A percentile compares a stretch with the other conserved stretches of the same genome.
These are phyloP conservation scores for Urtica urens DNA, from an alignment of 306 rosid species.

Conservation along the genomic window DNA sequence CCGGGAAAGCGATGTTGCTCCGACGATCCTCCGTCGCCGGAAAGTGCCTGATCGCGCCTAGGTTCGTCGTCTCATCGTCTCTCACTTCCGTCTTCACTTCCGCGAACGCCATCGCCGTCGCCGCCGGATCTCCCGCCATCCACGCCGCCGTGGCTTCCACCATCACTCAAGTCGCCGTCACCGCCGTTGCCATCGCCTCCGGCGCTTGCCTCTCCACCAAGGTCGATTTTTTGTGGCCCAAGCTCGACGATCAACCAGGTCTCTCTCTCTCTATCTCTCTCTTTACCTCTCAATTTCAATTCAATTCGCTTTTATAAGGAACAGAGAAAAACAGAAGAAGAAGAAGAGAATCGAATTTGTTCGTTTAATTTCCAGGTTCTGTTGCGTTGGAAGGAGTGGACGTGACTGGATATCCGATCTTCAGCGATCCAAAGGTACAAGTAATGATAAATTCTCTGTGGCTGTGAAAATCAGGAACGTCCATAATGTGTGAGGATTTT, in stretches of 20 bases:
- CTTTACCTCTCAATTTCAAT: background rate
- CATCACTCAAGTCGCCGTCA: constrained; percentile 90
- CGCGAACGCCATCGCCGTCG: constrained; percentile 66
- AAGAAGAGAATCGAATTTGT: background rate
- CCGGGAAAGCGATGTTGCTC: constrained; percentile 26
- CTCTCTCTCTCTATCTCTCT: background rate
- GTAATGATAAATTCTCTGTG: background rate
- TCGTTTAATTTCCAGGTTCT: constrained; percentile 44
- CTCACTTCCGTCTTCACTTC: constrained; percentile 43
- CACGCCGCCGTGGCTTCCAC: constrained; percentile 88
- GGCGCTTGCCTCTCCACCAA: constrained; percentile 96
- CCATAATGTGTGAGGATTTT: constrained; percentile 32
- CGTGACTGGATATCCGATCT: constrained; percentile 71
- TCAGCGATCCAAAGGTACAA: constrained; percentile 66
- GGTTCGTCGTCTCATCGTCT: constrained; percentile 39
- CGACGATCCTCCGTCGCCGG: constrained; percentile 27
- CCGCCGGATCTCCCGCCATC: constrained; percentile 37
- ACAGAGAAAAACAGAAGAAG: background rate
- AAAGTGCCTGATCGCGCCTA: constrained; percentile 32
- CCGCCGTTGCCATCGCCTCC: constrained; percentile 94
- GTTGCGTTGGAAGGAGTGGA: constrained; percentile 79
- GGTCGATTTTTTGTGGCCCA: constrained; percentile 93
- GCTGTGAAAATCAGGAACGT: constrained; percentile 3
- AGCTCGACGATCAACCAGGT: constrained; percentile 79
- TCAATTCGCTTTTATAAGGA: background rate